phyloP scores from a whole-genome alignment of 805 yeast species.

The Kregervanrija fluxuum region DNA sequence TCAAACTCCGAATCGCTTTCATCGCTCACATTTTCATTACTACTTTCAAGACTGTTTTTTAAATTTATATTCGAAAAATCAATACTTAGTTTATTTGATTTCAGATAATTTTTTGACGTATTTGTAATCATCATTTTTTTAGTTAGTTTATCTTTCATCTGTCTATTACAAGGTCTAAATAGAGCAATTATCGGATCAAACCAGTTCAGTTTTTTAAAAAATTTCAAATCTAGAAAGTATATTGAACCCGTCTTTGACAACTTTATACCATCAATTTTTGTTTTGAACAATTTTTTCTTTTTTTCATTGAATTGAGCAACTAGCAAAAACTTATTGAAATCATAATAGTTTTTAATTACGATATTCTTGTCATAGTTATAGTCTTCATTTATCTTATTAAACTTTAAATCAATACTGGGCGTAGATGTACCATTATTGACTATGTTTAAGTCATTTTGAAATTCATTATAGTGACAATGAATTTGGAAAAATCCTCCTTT shows the following conservation, averaged over 20 bases:
- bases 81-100: slow-evolving; percentile 6
- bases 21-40: not conserved
- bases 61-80: slow-evolving; percentile 6
- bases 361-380: slow-evolving; percentile 1
- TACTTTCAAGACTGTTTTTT: not conserved
- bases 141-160: slow-evolving; percentile 20
- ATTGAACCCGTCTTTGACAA: slow-evolving; percentile 24
- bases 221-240: slow-evolving; percentile 20
- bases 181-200: slow-evolving; percentile 20
- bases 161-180: slow-evolving; percentile 27
- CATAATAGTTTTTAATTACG: slow-evolving; percentile 11
- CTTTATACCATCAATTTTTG: slow-evolving; percentile 24
- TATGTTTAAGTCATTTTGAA: slow-evolving; percentile 9
- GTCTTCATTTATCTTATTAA: not conserved
- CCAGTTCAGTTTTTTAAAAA: slow-evolving; percentile 18
- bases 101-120: slow-evolving; percentile 6
- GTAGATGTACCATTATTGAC: not conserved
- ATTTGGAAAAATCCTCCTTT: slow-evolving; percentile 16
- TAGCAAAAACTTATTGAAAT: slow-evolving; percentile 11
- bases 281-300: slow-evolving; percentile 15
- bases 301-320: slow-evolving; percentile 21
- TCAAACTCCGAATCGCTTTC: slow-evolving; percentile 5
- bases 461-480: slow-evolving; percentile 12
- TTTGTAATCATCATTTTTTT: slow-evolving; percentile 8
- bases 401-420: not conserved